Evolutionary conservation across 257 asterid genomes (phyloP).

Genomic region (Nicotiana knightiana): DNA sequence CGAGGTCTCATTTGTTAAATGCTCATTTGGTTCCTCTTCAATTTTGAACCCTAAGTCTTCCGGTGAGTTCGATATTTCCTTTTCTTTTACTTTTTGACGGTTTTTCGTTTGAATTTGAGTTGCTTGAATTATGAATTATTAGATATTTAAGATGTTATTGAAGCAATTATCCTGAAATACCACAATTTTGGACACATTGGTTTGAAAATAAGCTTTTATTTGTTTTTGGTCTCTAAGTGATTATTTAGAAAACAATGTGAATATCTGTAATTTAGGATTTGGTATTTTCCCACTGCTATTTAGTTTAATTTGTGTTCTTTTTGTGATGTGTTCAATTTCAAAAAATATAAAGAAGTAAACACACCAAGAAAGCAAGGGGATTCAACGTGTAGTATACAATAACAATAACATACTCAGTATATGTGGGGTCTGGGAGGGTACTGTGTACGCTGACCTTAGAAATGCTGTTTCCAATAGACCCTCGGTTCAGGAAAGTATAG

Average conservation of each 20-base stretch:
- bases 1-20: conserved; percentile 34
- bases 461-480: too few relatives aligned
- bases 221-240: not conserved
- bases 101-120: not conserved
- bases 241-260: not conserved
- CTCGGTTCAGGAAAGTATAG: too few relatives aligned
- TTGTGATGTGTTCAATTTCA: not conserved
- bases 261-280: not conserved
- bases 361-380: too few relatives aligned
- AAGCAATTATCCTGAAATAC: not conserved
- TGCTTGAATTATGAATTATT: not conserved
- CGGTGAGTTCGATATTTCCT: conserved; percentile 23
- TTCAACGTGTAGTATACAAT: too few relatives aligned
- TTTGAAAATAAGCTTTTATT: not conserved
- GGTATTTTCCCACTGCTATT: not conserved
- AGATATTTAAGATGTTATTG: not conserved
- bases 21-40: conserved; percentile 25
- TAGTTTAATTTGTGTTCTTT: not conserved
- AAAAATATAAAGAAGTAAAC: too few relatives aligned
- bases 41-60: not conserved
- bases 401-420: too few relatives aligned
- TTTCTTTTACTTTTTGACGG: not conserved
- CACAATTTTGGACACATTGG: not conserved
- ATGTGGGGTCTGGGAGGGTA: too few relatives aligned
- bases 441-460: too few relatives aligned